Evolutionary conservation across 1,139 yeast species (phyloP).

Genomic region (Pichia sp.): DNA sequence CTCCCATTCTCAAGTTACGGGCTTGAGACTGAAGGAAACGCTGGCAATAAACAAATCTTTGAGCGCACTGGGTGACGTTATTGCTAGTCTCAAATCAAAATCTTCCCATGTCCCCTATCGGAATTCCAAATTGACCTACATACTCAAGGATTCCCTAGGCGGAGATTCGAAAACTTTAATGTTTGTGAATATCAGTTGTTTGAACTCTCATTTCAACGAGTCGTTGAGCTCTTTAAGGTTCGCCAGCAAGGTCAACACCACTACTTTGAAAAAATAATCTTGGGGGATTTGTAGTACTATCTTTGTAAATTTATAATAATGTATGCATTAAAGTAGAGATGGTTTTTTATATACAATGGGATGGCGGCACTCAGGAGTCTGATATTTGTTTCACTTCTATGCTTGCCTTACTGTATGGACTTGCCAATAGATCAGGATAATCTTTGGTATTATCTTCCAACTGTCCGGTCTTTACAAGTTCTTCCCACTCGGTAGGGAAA

Average conservation of each 20-base stretch:
- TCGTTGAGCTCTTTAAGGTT: conserved; percentile 81
- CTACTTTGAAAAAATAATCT: conserved; percentile 32
- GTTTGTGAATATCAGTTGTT: conserved; percentile 88
- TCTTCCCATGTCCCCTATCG: conserved; percentile 48
- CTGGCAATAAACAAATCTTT: conserved; percentile 86
- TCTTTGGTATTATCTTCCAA: conserved; percentile 36
- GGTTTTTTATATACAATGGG: conserved; percentile 2
- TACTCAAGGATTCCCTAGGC: conserved; percentile 77
- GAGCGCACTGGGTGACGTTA: conserved; percentile 88
- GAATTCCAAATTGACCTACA: conserved; percentile 66
- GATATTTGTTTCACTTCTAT: conserved; percentile 17
- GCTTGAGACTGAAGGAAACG: conserved; percentile 81
- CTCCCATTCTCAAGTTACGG: conserved; percentile 69
- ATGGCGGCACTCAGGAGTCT: background rate
- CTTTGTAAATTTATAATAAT: background rate
- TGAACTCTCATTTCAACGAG: conserved; percentile 59
- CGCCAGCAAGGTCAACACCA: conserved; percentile 75
- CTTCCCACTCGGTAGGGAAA: conserved; percentile 47
- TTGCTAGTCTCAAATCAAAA: conserved; percentile 52
- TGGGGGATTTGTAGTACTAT: background rate
- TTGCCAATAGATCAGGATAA: conserved; percentile 27
- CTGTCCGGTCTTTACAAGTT: conserved; percentile 37
- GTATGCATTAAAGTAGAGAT: background rate
- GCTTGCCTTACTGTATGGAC: conserved; percentile 21
- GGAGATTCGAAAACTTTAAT: conserved; percentile 87